A percentile compares a stretch with the other conserved stretches of the same genome.
Conservation (phyloP, 768 basidiomycete species). For the Boletus fagicola region DNA sequence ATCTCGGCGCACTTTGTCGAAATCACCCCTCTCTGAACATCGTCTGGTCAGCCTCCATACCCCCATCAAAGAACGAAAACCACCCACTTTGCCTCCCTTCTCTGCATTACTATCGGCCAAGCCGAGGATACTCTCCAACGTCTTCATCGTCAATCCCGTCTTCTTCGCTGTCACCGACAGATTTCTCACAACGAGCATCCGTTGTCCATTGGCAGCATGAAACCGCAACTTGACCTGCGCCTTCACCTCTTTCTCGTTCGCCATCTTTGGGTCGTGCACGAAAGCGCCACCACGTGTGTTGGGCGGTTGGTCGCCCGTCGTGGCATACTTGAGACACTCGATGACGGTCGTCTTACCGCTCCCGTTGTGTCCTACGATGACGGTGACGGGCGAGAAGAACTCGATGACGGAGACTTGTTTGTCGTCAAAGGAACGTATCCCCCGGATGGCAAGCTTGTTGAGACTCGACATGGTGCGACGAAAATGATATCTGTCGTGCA, state of each 20-base stretch:
- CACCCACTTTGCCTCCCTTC: slow-evolving; percentile 69
- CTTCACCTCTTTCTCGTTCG: slow-evolving; percentile 98
- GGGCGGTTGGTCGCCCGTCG: slow-evolving; percentile 96
- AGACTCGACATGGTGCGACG: slow-evolving; percentile 60
- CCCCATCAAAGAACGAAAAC: no score
- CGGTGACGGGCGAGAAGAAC: slow-evolving; percentile 96
- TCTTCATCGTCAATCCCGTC: slow-evolving; percentile 94
- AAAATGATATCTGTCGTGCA: neutral
- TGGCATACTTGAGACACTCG: slow-evolving; percentile 98
- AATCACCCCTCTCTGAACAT: slow-evolving; percentile 71
- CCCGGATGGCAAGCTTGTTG: slow-evolving; percentile 91
- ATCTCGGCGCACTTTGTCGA: slow-evolving; percentile 98
- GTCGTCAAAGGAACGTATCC: slow-evolving; percentile 96
- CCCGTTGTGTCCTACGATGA: slow-evolving; percentile 98
- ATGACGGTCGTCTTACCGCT: slow-evolving; percentile 99
- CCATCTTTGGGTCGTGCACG: slow-evolving; percentile 98
- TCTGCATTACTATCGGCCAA: slow-evolving; percentile 64
- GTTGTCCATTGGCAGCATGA: slow-evolving; percentile 79
- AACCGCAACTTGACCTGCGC: slow-evolving; percentile 97
- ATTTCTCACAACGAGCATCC: slow-evolving; percentile 90
- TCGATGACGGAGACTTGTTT: slow-evolving; percentile 91
- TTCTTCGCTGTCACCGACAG: slow-evolving; percentile 94
- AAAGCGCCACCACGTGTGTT: slow-evolving; percentile 99
- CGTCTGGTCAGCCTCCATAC: neutral
- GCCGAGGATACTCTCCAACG: slow-evolving; percentile 86